phyloP scores from a whole-genome alignment of 2,329 filamentous ascomycete species.

The Rhinocladiella mackenziei region DNA sequence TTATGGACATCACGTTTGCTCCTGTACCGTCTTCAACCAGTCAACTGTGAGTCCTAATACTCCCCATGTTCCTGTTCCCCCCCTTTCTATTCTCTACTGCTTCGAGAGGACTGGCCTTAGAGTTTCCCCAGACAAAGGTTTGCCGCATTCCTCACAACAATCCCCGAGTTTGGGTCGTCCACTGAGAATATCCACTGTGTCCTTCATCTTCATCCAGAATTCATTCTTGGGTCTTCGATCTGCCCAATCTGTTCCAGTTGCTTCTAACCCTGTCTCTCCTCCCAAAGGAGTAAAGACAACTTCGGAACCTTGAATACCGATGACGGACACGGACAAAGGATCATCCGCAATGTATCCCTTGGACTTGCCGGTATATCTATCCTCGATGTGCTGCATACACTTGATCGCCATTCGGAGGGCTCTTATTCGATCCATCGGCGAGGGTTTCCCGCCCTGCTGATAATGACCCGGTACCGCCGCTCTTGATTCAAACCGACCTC shows the following conservation, averaged over 20 bases:
- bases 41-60: too few species aligned
- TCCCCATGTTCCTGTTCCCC: too few species aligned
- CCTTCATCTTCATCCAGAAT: slow-evolving; percentile 78
- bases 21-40: too few species aligned
- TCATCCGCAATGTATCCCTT: slow-evolving; percentile 68
- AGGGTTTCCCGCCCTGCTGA: slow-evolving; percentile 88
- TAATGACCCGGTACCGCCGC: slow-evolving; percentile 91
- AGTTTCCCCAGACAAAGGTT: slow-evolving; percentile 17
- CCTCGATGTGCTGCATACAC: slow-evolving; percentile 86
- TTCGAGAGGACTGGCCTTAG: slow-evolving; percentile 1
- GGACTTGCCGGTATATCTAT: slow-evolving; percentile 60
- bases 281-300: slow-evolving; percentile 82
- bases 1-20: too few species aligned
- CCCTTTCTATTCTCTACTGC: not conserved
- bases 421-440: slow-evolving; percentile 91
- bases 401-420: slow-evolving; percentile 90
- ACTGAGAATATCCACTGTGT: slow-evolving; percentile 77
- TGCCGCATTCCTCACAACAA: slow-evolving; percentile 27
- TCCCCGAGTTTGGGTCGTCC: slow-evolving; percentile 55
- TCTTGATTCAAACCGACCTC: slow-evolving; percentile 85
- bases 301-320: slow-evolving; percentile 85
- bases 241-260: slow-evolving; percentile 85
- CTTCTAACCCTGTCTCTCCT: slow-evolving; percentile 63
- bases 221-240: slow-evolving; percentile 78
- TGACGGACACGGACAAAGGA: slow-evolving; percentile 70